Base-by-base conservation (phyloP, 2,329 filamentous ascomycete species). In the Biscogniauxia marginata region DNA sequence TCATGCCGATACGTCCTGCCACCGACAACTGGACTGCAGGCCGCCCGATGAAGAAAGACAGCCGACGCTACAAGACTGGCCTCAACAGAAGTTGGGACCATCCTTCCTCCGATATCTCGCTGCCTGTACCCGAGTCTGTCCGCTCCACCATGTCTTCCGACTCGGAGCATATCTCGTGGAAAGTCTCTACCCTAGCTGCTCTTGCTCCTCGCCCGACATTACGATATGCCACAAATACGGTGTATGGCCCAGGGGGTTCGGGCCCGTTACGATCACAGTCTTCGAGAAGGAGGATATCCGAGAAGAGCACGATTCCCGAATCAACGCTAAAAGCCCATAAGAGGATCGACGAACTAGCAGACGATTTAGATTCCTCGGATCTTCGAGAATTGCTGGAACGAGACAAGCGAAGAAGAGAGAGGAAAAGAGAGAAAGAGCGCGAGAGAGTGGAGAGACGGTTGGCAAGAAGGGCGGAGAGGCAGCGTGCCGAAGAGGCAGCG, bases 361-460 rank as follows among this genome's bases (percentile, higher is more conserved):
- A 98, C 69, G 88, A 90, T 57, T 79, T 99, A 53, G 91, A 91
- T 73, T 89, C 95, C 3, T 85, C 88, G 52, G 93, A 91, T 64
- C 73, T 99, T 43, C 84, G 93, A 56, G 90, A 96, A 69, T 79
- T 98, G 24, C 88, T 99, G 84, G 95, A 99, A 66, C 81, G 95
- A 57, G 95, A 99, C 68, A 82, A 87, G 63, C 84, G 93, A 66
- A 84, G 95, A 55, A 85, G 83, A 62, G 90, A 96, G 63, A 85
- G 86, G 70, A 93, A 90, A 73, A 84, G 82, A 52, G 78, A 83
- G 55, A 80, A 81, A 39, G 88, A 93, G 20, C 84, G 86, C 60
- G 85, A 91, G 59, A 84, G 82, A 61, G 74, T 87, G 21, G 85
- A 89, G 62, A 81, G 82, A 53, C 84, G 83, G 56, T 74, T 95